A percentile compares a stretch with the other conserved stretches of the same genome.
phyloP scores from a whole-genome alignment of 78 protist genomes.

The Corallochytrium limacisporum region DNA sequence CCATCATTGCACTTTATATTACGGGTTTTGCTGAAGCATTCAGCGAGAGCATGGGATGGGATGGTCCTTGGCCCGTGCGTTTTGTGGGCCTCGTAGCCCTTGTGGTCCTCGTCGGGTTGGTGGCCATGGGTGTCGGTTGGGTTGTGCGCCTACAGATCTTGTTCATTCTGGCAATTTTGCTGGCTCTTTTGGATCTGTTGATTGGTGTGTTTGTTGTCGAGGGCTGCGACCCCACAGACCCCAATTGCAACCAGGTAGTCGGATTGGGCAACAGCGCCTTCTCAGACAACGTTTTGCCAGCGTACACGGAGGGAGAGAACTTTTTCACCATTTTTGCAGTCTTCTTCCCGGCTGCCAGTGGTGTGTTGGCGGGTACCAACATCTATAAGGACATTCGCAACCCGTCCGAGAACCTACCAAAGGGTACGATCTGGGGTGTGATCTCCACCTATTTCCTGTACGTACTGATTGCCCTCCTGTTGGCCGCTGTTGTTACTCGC shows the following conservation, averaged over 20 bases:
- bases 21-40: too few relatives aligned
- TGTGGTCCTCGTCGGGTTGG: too few relatives aligned
- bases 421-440: conserved; percentile 43
- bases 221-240: background rate
- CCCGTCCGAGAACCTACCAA: conserved; percentile 39
- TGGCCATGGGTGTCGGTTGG: too few relatives aligned
- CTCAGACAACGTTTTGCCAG: too few relatives aligned
- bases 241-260: background rate
- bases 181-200: background rate
- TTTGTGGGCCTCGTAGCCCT: background rate
- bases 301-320: too few relatives aligned
- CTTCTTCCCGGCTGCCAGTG: conserved; percentile 52
- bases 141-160: background rate
- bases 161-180: too few relatives aligned
- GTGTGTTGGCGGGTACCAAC: conserved; percentile 60
- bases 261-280: background rate
- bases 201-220: too few relatives aligned
- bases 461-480: background rate
- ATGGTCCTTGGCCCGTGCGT: too few relatives aligned
- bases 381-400: conserved; percentile 46
- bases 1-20: too few relatives aligned
- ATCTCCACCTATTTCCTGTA: conserved; percentile 1
- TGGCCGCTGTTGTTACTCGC: background rate
- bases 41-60: too few relatives aligned
- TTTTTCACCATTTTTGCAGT: conserved; percentile 23